Percentiles rank a stretch among this genome's conserved stretches.
Conservation (phyloP, 2,329 filamentous ascomycete genomes). For the Colletotrichum siamense region DNA sequence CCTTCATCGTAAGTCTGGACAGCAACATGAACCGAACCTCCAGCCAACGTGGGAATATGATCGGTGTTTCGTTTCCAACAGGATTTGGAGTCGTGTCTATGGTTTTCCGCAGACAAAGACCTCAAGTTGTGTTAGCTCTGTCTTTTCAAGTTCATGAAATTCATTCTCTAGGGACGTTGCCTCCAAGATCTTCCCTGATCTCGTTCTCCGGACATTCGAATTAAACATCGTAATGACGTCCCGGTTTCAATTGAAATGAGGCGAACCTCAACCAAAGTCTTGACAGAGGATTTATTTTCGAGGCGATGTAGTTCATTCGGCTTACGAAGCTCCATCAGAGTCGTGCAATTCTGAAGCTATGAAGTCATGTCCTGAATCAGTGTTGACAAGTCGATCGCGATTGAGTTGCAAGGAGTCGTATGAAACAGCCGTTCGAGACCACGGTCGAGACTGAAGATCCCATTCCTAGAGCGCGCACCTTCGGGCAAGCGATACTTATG, state of each 20-base stretch:
- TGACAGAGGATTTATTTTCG: background rate
- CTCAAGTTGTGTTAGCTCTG: background rate
- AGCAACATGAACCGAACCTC: fast-evolving
- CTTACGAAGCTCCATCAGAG: background rate
- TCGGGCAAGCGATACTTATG: background rate
- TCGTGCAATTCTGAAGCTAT: background rate
- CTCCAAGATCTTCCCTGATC: background rate
- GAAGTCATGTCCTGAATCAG: background rate
- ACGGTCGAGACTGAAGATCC: background rate
- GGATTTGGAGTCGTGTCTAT: background rate
- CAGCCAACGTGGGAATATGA: no score
- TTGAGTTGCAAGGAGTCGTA: background rate
- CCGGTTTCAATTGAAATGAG: background rate
- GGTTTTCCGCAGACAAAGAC: background rate
- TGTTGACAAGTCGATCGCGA: background rate
- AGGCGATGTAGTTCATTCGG: background rate
- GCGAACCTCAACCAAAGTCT: background rate
- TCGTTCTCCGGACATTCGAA: background rate
- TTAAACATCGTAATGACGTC: background rate
- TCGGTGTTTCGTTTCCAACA: background rate
- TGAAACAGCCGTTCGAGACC: background rate
- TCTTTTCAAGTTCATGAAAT: background rate
- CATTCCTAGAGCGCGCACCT: background rate
- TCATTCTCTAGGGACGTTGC: background rate
- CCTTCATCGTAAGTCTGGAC: background rate